A percentile compares a stretch with the other conserved stretches of the same genome.
These are phyloP conservation scores for Amanita rubescens DNA, from an alignment of 768 basidiomycete genomes.

Conservation along the genomic window DNA sequence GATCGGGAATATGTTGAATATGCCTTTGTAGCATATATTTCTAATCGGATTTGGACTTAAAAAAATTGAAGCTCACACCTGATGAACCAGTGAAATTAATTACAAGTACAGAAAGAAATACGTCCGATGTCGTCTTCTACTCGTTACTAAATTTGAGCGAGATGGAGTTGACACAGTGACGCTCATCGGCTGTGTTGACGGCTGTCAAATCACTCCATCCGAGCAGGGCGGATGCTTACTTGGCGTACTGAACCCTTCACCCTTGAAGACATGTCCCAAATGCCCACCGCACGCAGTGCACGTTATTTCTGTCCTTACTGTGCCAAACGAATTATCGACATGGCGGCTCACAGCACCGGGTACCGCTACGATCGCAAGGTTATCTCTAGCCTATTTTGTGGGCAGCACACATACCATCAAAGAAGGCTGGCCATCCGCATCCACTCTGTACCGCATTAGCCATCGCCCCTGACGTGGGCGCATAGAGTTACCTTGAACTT, in stretches of 20 bases:
- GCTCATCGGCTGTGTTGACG: conserved; percentile 54
- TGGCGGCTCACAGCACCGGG: conserved; percentile 83
- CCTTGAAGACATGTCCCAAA: conserved; percentile 93
- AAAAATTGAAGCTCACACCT: too few relatives aligned
- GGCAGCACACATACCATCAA: conserved; percentile 55
- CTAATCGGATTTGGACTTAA: too few relatives aligned
- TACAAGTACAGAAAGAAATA: too few relatives aligned
- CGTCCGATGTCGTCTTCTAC: conserved; percentile 10
- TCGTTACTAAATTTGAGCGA: conserved; percentile 70
- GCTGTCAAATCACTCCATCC: not conserved
- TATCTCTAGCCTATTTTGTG: not conserved
- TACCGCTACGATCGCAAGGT: conserved; percentile 44
- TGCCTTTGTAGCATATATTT: too few relatives aligned
- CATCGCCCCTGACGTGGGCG: not conserved
- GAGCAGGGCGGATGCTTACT: conserved; percentile 36
- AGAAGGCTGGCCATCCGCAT: conserved; percentile 98
- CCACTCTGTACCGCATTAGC: conserved; percentile 44
- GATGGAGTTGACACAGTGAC: conserved; percentile 87
- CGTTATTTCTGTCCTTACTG: conserved; percentile 76
- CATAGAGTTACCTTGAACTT: conserved; percentile 66
- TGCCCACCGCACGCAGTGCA: conserved; percentile 91
- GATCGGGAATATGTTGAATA: too few relatives aligned
- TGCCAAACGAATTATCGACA: conserved; percentile 61
- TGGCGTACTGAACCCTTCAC: conserved; percentile 76
- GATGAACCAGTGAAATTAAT: too few relatives aligned